phyloP scores from a whole-genome alignment of 2,329 filamentous ascomycete genomes.

The Neopestalotiopsis clavispora region DNA sequence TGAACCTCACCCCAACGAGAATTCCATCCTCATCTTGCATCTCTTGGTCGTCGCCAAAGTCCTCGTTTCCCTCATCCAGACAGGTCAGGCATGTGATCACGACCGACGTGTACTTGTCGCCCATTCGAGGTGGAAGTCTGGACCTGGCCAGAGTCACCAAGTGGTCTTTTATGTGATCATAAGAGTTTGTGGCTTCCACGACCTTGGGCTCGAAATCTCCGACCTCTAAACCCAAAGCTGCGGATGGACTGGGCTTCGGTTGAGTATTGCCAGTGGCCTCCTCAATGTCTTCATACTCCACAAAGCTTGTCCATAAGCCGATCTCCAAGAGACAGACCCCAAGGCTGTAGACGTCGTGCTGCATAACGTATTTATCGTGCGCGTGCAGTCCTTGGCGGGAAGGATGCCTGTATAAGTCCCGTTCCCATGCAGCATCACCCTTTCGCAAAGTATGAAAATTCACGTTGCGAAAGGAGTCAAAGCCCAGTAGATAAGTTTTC shows the following conservation, averaged over 20 bases:
- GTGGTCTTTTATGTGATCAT: neutral
- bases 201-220: neutral
- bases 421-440: conserved; percentile 44
- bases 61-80: conserved; percentile 34
- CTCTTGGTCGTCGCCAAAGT: conserved; percentile 32
- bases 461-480: conserved; percentile 44
- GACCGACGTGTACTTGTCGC: conserved; percentile 34
- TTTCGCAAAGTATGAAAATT: conserved; percentile 34
- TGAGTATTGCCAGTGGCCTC: neutral
- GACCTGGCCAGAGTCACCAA: conserved; percentile 20
- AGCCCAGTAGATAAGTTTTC: conserved; percentile 47
- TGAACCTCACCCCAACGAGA: conserved; percentile 33
- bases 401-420: conserved; percentile 58
- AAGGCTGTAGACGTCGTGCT: conserved; percentile 62
- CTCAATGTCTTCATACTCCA: conserved; percentile 23
- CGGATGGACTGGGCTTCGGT: neutral
- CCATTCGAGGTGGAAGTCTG: conserved; percentile 31
- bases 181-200: neutral
- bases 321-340: conserved; percentile 59
- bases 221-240: neutral
- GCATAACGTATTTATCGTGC: conserved; percentile 49
- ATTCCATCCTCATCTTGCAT: conserved; percentile 36
- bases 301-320: conserved; percentile 48
- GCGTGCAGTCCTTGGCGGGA: conserved; percentile 46
- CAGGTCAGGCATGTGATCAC: conserved; percentile 41